These are phyloP conservation scores for Rossbeevera mucosa DNA, from an alignment of 768 basidiomycete genomes.

Conservation along the genomic window DNA sequence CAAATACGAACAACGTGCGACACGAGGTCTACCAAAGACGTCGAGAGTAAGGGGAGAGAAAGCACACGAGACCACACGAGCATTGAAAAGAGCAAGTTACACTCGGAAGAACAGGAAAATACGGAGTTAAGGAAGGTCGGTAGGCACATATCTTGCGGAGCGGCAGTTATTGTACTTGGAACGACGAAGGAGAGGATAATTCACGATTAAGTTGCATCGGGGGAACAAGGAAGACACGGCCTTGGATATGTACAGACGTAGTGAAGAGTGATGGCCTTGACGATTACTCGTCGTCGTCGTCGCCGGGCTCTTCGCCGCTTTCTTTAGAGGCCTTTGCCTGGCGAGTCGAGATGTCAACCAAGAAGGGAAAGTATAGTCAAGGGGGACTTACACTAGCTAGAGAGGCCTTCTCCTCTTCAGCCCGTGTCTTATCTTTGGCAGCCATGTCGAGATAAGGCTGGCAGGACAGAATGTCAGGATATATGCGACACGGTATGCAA, in stretches of 20 bases:
- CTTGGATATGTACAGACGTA: conserved; percentile 17
- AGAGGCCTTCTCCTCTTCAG: conserved; percentile 70
- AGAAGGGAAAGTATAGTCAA: not conserved
- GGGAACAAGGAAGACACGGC: conserved; percentile 6
- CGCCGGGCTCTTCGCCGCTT: conserved; percentile 32
- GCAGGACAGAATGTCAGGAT: conserved; percentile 11
- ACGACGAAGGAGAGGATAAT: conserved; percentile 2
- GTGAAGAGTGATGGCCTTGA: not conserved
- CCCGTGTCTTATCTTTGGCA: conserved; percentile 79
- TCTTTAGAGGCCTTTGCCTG: conserved; percentile 36
- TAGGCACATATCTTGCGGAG: conserved; percentile 28
- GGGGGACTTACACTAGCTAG: conserved; percentile 35
- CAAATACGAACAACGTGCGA: conserved; percentile 29
- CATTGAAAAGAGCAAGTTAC: conserved; percentile 22
- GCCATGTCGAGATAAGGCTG: conserved; percentile 90
- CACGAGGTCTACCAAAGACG: conserved; percentile 20
- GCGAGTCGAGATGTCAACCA: not conserved
- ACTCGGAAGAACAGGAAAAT: conserved; percentile 5
- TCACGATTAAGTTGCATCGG: conserved; percentile 19
- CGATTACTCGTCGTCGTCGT: conserved; percentile 43
- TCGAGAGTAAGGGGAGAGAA: conserved; percentile 12
- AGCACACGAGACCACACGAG: conserved; percentile 27
- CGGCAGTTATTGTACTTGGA: conserved; percentile 19
- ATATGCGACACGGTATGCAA: not conserved
- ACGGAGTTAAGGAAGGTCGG: conserved; percentile 16